A percentile compares a stretch with the other conserved stretches of the same genome.
phyloP scores from a whole-genome alignment of 2,329 filamentous ascomycete genomes.

The Fusarium pilosicola region DNA sequence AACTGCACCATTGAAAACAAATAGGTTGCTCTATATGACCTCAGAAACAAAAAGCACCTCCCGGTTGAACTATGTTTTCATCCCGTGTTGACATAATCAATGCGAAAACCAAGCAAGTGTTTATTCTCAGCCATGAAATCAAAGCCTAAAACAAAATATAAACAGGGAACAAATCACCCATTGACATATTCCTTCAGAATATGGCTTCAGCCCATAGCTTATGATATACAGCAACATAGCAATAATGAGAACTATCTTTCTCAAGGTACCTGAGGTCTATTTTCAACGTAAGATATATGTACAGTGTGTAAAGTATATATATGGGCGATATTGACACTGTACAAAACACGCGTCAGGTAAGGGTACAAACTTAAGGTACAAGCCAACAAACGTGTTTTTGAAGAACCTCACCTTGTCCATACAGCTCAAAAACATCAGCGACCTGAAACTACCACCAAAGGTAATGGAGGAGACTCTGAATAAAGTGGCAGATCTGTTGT shows the following conservation, averaged over 20 bases:
- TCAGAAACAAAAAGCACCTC: background rate
- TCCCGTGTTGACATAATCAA: background rate
- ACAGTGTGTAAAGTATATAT: background rate
- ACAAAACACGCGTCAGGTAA: background rate
- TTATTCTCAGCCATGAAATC: too few relatives aligned
- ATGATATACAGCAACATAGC: too few relatives aligned
- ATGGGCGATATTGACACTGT: background rate
- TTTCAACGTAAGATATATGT: too few relatives aligned
- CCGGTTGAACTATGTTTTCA: background rate
- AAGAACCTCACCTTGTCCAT: background rate
- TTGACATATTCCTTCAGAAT: background rate
- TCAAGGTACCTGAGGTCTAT: background rate
- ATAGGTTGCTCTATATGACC: background rate
- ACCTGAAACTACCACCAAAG: background rate
- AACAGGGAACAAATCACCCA: too few relatives aligned
- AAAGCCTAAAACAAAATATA: too few relatives aligned
- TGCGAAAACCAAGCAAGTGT: background rate
- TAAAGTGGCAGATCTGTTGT: background rate
- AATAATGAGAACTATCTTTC: background rate
- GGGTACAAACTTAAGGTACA: background rate
- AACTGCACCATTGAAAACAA: background rate
- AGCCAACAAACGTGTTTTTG: conserved; percentile 4
- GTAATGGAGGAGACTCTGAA: conserved; percentile 12
- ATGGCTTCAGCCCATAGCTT: background rate
- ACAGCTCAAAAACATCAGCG: background rate